phyloP scores from a whole-genome alignment of 2,329 filamentous ascomycete species.

The Fusarium verrucosum region DNA sequence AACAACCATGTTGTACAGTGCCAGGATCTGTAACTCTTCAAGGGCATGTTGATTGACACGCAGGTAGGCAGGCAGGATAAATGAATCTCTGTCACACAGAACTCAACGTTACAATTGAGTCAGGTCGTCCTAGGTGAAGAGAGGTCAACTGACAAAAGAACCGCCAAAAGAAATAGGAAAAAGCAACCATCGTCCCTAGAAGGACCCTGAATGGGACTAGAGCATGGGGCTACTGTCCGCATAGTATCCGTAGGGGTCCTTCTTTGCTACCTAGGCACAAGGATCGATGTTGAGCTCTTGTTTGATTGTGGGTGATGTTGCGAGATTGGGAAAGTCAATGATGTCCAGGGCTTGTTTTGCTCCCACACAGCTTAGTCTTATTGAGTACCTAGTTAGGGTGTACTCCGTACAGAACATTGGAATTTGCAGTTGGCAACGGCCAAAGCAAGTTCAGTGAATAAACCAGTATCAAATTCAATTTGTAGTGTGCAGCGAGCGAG shows the following conservation, averaged over 20 bases:
- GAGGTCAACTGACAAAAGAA: constrained; percentile 1
- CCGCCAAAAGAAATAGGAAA: constrained; percentile 3
- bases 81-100: neutral
- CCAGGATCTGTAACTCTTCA: neutral
- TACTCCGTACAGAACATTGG: neutral
- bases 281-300: neutral
- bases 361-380: neutral
- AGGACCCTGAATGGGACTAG: constrained; percentile 12
- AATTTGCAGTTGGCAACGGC: constrained; percentile 6
- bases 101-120: constrained; percentile 22
- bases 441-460: constrained; percentile 3
- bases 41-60: neutral
- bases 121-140: constrained; percentile 1
- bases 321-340: neutral
- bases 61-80: neutral
- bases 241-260: too few species aligned
- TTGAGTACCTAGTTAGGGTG: too few species aligned
- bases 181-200: constrained; percentile 6
- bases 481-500: constrained; percentile 2
- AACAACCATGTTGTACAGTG: constrained; percentile 1
- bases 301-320: neutral
- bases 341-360: neutral
- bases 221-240: too few species aligned
- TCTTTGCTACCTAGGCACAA: constrained; percentile 1
- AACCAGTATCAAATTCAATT: neutral